phyloP scores from a whole-genome alignment of 116 monocot species.

The Dioscorea cayenensis region DNA sequence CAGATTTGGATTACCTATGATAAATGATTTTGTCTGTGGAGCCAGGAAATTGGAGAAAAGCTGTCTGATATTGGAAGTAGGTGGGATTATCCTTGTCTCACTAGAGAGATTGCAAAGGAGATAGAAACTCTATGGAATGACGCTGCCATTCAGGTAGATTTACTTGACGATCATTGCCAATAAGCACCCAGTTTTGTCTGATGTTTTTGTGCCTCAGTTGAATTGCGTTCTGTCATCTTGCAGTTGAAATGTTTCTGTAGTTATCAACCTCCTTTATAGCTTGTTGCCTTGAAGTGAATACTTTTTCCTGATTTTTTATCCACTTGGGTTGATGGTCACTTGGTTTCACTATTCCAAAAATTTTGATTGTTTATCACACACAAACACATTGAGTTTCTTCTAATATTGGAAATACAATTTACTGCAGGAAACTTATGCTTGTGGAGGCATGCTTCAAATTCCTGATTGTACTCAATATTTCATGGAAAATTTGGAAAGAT shows the following conservation, averaged over 20 bases:
- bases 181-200: too few relatives aligned
- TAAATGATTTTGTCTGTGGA: background rate
- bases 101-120: conserved; percentile 55
- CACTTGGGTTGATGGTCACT: background rate
- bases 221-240: too few relatives aligned
- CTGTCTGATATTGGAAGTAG: conserved; percentile 77
- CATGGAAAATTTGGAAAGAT: conserved; percentile 79
- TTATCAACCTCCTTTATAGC: background rate
- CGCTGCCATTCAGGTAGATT: conserved; percentile 76
- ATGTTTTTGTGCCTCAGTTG: background rate
- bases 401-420: background rate
- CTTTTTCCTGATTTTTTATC: background rate
- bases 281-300: background rate
- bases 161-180: background rate
- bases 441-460: conserved; percentile 76
- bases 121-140: conserved; percentile 85
- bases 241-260: too few relatives aligned
- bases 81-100: conserved; percentile 66
- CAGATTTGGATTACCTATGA: background rate
- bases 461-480: conserved; percentile 94
- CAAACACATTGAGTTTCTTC: background rate
- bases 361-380: too few relatives aligned
- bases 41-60: conserved; percentile 85
- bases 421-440: conserved; percentile 69
- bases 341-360: background rate